Conservation (phyloP, 139 green algal genomes). For the Chlorella sp. region DNA sequence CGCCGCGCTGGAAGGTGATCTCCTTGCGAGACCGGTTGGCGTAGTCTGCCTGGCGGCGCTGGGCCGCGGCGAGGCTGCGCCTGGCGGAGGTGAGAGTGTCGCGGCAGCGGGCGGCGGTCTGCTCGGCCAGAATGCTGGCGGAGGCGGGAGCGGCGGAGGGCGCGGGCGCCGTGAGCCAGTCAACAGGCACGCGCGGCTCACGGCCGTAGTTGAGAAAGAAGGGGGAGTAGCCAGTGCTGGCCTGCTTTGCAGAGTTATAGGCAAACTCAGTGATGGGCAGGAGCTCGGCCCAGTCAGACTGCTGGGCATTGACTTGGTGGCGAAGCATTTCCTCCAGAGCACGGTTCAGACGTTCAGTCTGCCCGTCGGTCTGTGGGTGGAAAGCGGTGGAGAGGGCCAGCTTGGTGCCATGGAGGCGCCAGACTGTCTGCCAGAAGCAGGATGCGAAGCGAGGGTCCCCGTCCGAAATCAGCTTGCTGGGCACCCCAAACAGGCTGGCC, state of each 20-base stretch:
- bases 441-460: conserved; percentile 25
- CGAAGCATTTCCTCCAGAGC: conserved; percentile 59
- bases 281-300: conserved; percentile 53
- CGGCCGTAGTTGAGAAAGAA: conserved; percentile 51
- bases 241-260: conserved; percentile 48
- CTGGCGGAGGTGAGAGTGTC: background rate
- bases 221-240: conserved; percentile 25
- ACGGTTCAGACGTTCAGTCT: conserved; percentile 66
- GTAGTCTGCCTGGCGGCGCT: conserved; percentile 5
- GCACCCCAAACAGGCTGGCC: conserved; percentile 33
- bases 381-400: conserved; percentile 26
- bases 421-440: conserved; percentile 35
- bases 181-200: conserved; percentile 29
- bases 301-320: conserved; percentile 26
- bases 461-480: conserved; percentile 32
- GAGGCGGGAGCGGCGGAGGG: background rate
- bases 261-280: conserved; percentile 52
- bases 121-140: no score
- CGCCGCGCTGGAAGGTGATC: conserved; percentile 1
- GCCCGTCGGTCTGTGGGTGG: conserved; percentile 66
- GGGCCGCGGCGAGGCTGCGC: background rate
- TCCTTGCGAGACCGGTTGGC: background rate
- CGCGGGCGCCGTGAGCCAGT: background rate
- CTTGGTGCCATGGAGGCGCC: background rate
- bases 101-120: conserved; percentile 3